These are phyloP conservation scores for Penicillium daleae DNA, from an alignment of 495 filamentous ascomycete genomes.

Conservation along the genomic window DNA sequence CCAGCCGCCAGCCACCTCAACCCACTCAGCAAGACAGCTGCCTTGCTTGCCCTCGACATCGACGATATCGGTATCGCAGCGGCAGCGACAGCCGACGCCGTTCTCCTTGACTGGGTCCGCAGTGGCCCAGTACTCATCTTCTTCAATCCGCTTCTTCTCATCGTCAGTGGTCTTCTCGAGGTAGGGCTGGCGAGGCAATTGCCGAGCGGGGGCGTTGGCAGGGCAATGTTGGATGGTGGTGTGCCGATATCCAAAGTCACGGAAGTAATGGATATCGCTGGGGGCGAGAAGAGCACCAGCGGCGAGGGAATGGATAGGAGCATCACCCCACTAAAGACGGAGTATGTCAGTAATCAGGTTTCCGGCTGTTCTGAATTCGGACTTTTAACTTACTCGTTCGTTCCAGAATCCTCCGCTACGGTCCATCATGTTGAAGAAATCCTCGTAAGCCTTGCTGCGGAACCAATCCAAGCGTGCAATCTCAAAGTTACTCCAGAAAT, in stretches of 20 bases:
- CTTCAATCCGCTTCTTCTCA: constrained; percentile 84
- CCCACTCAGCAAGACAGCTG: constrained; percentile 95
- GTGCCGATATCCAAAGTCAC: constrained; percentile 97
- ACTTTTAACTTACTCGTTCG: constrained; percentile 77
- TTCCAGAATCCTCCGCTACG: constrained; percentile 98
- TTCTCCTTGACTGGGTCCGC: constrained; percentile 90
- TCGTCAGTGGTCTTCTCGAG: constrained; percentile 85
- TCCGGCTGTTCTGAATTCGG: not conserved
- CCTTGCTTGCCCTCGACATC: constrained; percentile 98
- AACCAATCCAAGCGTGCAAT: constrained; percentile 95
- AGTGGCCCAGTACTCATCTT: constrained; percentile 95
- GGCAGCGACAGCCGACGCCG: constrained; percentile 94
- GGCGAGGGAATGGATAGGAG: constrained; percentile 96
- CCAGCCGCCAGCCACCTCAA: constrained; percentile 96
- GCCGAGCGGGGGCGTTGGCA: constrained; percentile 89
- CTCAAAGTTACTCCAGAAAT: constrained; percentile 99
- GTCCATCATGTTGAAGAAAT: constrained; percentile 99
- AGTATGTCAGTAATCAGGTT: constrained; percentile 11
- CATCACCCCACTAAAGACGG: constrained; percentile 90
- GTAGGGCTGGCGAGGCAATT: constrained; percentile 79
- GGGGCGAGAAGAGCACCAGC: constrained; percentile 85
- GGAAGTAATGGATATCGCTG: constrained; percentile 95
- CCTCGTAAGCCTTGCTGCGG: constrained; percentile 93
- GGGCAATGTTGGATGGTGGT: constrained; percentile 99
- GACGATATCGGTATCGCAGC: constrained; percentile 97